These are phyloP conservation scores for Colletotrichum viniferum DNA, from an alignment of 2,329 filamentous ascomycete genomes.

Conservation along the genomic window DNA sequence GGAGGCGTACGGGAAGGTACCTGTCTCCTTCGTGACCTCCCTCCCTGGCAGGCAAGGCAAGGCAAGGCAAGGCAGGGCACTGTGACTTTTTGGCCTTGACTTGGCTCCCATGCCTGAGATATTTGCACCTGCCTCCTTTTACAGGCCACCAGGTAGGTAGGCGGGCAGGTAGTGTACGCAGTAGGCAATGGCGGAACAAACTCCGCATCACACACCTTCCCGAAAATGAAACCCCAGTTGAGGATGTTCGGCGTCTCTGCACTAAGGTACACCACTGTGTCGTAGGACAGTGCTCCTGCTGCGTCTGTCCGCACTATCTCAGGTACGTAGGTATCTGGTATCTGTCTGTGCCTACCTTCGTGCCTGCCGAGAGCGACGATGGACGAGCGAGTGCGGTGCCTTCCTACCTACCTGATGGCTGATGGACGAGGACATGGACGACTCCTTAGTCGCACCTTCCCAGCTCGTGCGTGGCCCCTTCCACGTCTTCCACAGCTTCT, in stretches of 20 bases:
- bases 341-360: constrained; percentile 4
- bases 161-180: background rate
- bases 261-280: constrained; percentile 13
- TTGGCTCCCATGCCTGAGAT: background rate
- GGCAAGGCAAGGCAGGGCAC: background rate
- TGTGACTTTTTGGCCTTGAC: background rate
- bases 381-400: background rate
- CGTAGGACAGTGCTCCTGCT: background rate
- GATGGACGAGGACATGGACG: background rate
- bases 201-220: constrained; percentile 13
- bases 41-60: background rate
- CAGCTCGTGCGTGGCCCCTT: background rate
- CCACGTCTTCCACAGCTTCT: background rate
- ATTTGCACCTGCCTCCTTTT: background rate
- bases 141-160: background rate
- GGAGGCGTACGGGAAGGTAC: background rate
- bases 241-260: background rate
- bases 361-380: background rate
- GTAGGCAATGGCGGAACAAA: constrained; percentile 4
- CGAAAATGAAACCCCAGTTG: constrained; percentile 13
- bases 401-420: background rate
- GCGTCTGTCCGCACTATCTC: background rate
- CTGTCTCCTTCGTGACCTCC: background rate
- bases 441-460: background rate
- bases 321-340: background rate